These are phyloP conservation scores for Amanita rimosa DNA, from an alignment of 768 basidiomycete genomes.

Conservation along the genomic window DNA sequence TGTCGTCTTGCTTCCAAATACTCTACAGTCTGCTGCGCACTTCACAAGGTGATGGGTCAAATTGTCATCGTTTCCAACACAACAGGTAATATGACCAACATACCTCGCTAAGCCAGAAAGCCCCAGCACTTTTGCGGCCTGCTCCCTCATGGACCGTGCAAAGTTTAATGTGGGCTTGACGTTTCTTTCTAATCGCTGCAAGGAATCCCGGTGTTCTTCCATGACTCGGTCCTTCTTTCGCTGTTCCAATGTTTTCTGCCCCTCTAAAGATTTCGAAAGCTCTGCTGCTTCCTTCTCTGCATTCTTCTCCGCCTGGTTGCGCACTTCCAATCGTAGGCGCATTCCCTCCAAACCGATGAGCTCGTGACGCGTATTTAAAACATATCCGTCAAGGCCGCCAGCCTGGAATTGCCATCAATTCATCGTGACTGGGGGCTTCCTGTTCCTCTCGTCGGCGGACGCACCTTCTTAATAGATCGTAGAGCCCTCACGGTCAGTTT, in stretches of 20 bases:
- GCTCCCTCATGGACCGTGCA: slow-evolving; percentile 14
- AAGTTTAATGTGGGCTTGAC: slow-evolving; percentile 7
- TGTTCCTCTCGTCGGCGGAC: slow-evolving; percentile 6
- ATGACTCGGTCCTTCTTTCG: slow-evolving; percentile 4
- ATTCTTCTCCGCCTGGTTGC: slow-evolving; percentile 9
- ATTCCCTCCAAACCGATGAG: slow-evolving; percentile 28
- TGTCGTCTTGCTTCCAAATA: slow-evolving; percentile 7
- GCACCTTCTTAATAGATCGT: slow-evolving; percentile 76
- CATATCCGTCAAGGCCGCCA: slow-evolving; percentile 64
- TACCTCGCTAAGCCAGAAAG: slow-evolving; percentile 15
- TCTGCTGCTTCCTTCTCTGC: neutral
- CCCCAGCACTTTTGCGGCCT: slow-evolving; percentile 18
- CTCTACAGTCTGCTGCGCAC: slow-evolving; percentile 17
- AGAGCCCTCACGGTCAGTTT: slow-evolving; percentile 71
- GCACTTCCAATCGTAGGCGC: slow-evolving; percentile 22
- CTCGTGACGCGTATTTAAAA: slow-evolving; percentile 33
- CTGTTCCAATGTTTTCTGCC: slow-evolving; percentile 1
- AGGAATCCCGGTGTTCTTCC: neutral
- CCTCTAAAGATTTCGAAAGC: slow-evolving; percentile 1
- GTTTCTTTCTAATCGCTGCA: neutral
- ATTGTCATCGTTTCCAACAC: neutral
- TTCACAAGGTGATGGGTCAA: slow-evolving; percentile 7
- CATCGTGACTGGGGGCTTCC: no score
- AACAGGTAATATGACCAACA: slow-evolving; percentile 3
- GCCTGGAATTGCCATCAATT: slow-evolving; percentile 25